Evolutionary conservation across 768 basidiomycete genomes (phyloP).

Genomic region (Hygrocybe punicea): DNA sequence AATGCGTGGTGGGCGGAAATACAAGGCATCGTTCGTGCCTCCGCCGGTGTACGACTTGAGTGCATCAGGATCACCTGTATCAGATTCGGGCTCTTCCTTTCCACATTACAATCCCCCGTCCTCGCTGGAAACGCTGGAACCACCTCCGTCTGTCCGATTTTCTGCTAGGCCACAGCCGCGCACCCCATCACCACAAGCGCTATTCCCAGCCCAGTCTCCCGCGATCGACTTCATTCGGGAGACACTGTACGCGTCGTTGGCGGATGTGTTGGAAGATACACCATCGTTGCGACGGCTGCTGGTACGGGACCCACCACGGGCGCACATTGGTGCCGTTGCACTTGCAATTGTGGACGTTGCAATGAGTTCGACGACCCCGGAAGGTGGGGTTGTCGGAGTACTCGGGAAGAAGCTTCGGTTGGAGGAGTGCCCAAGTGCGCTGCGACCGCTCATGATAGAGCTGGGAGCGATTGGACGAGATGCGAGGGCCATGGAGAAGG

Average conservation of each 20-base stretch:
- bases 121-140: constrained; percentile 26
- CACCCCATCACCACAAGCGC: constrained; percentile 34
- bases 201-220: constrained; percentile 49
- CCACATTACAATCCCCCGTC: constrained; percentile 23
- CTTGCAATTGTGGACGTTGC: constrained; percentile 70
- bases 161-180: constrained; percentile 21
- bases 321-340: constrained; percentile 76
- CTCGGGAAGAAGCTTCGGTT: constrained; percentile 56
- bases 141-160: constrained; percentile 28
- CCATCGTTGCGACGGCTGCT: constrained; percentile 56
- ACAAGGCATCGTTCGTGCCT: constrained; percentile 64
- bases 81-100: constrained; percentile 68
- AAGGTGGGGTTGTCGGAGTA: constrained; percentile 55
- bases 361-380: constrained; percentile 44
- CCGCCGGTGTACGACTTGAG: constrained; percentile 58
- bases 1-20: constrained; percentile 30
- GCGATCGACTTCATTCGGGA: constrained; percentile 80
- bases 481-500: constrained; percentile 48
- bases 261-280: constrained; percentile 58
- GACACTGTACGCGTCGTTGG: constrained; percentile 79
- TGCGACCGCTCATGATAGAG: constrained; percentile 71
- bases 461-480: constrained; percentile 51
- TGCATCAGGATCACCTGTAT: constrained; percentile 45
- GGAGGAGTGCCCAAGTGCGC: constrained; percentile 54
- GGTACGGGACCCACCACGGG: constrained; percentile 60